Percentiles rank a stretch among this genome's conserved stretches.
Conservation (phyloP, 225 moss, liverwort and hornwort species). For the Bryoerythrophyllum caledonicum region DNA sequence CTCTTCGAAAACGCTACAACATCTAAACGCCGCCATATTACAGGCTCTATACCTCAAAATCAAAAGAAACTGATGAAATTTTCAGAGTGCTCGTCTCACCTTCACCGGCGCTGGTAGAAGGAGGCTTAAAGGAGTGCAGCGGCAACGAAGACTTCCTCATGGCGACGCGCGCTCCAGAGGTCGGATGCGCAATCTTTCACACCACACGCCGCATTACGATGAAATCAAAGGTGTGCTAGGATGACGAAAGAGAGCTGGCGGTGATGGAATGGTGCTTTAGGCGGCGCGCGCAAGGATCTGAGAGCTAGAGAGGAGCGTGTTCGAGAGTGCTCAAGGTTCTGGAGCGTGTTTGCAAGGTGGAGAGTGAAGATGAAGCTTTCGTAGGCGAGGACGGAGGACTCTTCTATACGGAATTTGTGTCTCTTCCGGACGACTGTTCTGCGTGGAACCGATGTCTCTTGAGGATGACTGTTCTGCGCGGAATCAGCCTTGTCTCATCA, state of each 20-base stretch:
- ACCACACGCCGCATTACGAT: neutral
- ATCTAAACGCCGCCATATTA: too few species aligned
- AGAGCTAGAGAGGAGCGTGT: neutral
- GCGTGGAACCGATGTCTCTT: neutral
- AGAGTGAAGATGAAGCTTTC: constrained; percentile 1
- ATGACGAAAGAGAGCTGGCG: neutral
- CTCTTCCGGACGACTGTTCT: neutral
- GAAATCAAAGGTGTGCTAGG: neutral
- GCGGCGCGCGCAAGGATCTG: neutral
- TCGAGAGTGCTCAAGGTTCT: too few species aligned
- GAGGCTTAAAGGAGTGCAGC: constrained; percentile 17
- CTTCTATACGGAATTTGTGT: neutral
- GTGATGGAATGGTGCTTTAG: neutral
- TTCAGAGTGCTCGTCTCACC: neutral
- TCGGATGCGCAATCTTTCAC: neutral
- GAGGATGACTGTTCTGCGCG: neutral
- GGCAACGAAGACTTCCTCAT: neutral
- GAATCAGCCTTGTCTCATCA: too few species aligned
- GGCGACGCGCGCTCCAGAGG: neutral
- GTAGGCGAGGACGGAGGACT: neutral
- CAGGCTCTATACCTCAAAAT: too few species aligned
- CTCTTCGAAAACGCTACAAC: too few species aligned
- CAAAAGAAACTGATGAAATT: neutral
- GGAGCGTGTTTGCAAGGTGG: neutral
- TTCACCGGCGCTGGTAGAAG: constrained; percentile 9